Conservation (phyloP, 176 grass and related monocot species). For the Poa annua region DNA sequence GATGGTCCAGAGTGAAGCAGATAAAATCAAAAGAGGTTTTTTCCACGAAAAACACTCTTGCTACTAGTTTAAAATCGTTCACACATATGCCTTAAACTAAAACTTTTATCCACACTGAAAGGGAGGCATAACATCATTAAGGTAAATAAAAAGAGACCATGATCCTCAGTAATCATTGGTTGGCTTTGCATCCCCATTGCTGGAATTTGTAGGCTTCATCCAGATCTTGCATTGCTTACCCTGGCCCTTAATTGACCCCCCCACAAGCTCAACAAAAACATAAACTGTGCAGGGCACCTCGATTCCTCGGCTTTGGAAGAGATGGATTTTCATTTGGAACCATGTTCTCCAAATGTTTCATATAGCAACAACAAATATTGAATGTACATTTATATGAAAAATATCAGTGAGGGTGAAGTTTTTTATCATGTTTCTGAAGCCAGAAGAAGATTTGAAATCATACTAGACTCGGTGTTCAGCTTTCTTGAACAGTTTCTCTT, state of each 20-base stretch:
- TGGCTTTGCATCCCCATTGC: no score
- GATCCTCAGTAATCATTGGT: no score
- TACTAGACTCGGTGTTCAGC: constrained; percentile 36
- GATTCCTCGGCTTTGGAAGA: constrained; percentile 27
- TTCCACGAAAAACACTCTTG: no score
- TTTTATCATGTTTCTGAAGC: constrained; percentile 45
- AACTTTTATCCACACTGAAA: no score
- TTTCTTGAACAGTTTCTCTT: constrained; percentile 54
- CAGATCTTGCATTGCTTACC: neutral
- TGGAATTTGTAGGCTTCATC: no score
- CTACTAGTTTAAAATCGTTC: no score
- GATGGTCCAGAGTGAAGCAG: no score
- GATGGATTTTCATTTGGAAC: constrained; percentile 50
- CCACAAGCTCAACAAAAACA: constrained; percentile 55
- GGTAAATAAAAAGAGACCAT: no score
- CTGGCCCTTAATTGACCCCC: neutral
- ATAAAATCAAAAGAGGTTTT: no score
- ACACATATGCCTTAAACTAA: no score
- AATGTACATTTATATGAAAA: constrained; percentile 59
- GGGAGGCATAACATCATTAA: no score
- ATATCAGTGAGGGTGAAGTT: constrained; percentile 13
- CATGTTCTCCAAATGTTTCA: constrained; percentile 58
- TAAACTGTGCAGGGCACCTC: constrained; percentile 45
- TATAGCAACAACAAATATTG: constrained; percentile 51
- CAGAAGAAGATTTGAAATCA: constrained; percentile 6